These are phyloP conservation scores for Nicotiana sylvestris DNA, from an alignment of 257 asterid genomes.

Conservation along the genomic window DNA sequence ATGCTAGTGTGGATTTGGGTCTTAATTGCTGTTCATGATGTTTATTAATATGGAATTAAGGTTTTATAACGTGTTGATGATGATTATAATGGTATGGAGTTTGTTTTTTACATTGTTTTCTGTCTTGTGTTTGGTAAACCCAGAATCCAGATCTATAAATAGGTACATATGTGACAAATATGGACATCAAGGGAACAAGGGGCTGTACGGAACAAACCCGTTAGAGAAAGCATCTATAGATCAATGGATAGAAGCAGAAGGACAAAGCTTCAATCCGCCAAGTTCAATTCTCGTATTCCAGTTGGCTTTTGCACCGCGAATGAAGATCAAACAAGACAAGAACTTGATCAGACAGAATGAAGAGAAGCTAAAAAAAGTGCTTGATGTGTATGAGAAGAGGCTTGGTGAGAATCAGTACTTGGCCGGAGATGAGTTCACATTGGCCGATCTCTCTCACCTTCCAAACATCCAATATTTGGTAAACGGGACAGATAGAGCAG, in stretches of 20 bases:
- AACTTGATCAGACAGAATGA: conserved; percentile 54
- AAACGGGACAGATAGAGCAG: conserved; percentile 37
- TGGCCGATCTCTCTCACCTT: conserved; percentile 83
- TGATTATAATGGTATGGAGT: neutral
- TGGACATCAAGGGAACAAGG: conserved; percentile 51
- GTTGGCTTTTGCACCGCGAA: conserved; percentile 61
- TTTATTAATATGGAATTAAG: neutral
- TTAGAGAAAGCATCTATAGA: conserved; percentile 77
- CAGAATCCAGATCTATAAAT: conserved; percentile 69
- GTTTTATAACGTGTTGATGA: neutral
- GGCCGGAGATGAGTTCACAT: conserved; percentile 73
- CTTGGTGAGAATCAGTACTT: conserved; percentile 63
- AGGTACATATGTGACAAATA: conserved; percentile 70
- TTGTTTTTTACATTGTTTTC: neutral
- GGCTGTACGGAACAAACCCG: conserved; percentile 49
- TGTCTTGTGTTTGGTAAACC: conserved; percentile 8
- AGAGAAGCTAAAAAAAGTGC: conserved; percentile 65
- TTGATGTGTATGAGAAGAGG: conserved; percentile 77
- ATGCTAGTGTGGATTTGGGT: neutral
- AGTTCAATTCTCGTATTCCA: conserved; percentile 61
- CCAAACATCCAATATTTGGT: conserved; percentile 55
- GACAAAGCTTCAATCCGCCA: conserved; percentile 68
- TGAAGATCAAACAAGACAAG: conserved; percentile 75
- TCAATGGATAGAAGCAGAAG: conserved; percentile 79
- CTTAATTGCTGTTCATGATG: neutral